Conservation (phyloP, 2,329 filamentous ascomycete genomes). For the Hymenoscyphus albidus region DNA sequence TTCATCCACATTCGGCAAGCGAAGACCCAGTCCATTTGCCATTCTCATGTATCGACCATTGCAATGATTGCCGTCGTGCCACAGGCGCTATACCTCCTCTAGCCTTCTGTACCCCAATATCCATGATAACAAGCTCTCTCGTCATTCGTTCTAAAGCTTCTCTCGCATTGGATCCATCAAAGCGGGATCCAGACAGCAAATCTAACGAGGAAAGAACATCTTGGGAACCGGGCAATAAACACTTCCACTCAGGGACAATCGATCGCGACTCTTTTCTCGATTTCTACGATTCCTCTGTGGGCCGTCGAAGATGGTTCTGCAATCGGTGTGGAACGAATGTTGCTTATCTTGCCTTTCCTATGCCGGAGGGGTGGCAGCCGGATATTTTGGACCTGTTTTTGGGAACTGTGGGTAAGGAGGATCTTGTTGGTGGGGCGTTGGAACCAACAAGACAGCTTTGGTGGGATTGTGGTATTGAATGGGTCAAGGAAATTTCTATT, state of each 20-base stretch:
- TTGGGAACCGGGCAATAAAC: background rate
- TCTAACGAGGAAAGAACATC: background rate
- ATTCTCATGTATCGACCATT: conserved; percentile 5
- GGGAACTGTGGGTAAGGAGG: conserved; percentile 4
- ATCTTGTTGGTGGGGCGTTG: conserved; percentile 3
- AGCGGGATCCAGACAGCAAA: background rate
- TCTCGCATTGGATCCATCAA: background rate
- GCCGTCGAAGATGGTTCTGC: conserved; percentile 2
- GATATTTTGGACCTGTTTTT: conserved; percentile 9
- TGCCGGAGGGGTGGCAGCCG: background rate
- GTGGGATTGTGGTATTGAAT: conserved; percentile 5
- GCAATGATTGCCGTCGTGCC: conserved; percentile 6
- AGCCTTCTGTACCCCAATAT: background rate
- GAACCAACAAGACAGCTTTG: conserved; percentile 8
- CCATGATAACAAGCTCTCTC: background rate
- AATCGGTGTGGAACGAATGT: conserved; percentile 6
- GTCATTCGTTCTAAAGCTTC: background rate
- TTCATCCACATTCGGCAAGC: background rate
- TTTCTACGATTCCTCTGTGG: background rate
- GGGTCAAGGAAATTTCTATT: conserved; percentile 2
- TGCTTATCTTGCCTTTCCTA: conserved; percentile 7
- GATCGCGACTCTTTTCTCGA: background rate
- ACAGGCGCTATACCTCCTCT: background rate
- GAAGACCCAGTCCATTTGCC: background rate
- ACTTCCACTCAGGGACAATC: conserved; percentile 2